Base-by-base conservation (phyloP, 345 rosid species). In the Moricandia arvensis region DNA sequence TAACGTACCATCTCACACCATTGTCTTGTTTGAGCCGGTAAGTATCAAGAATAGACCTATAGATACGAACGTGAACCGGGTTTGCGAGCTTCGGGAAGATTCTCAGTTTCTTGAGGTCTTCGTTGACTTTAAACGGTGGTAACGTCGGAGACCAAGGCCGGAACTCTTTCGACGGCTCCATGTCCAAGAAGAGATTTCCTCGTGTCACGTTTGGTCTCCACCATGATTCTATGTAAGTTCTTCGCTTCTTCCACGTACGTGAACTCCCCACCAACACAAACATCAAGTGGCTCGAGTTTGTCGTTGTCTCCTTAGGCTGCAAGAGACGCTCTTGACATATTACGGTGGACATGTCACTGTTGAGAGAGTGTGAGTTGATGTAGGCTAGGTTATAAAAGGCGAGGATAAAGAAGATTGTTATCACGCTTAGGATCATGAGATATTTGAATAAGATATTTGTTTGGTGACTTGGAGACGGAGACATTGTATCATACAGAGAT, bases 131-230 rank as follows among this genome's bases (percentile, higher is more conserved):
- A 37, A 82, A 83, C 41, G 89, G 81, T 5, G 90, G 92, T 24
- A 65, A 81, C 3, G 85, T 69, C 2, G 82, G 61, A 58, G 92
- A 86, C 86, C 90, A 90, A 5, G 85, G 87, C 7, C 34, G 54
- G 30, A 78, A 78, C 62, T 84, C 82, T 38, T 49, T 4, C 10
- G 83, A 16, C 1, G 90, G 88, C 34, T 81, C 41, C 15, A 37
- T 60, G 37, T 84, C 35, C 35, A 33, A 33, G 35, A 33, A 33
- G 35, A 33, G 8, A 33, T 33, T 33, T 5, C 90, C 90, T 26
- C 89, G 78, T n/a, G 92, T 84, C 5, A 54, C 43, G 34, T 88
- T 85, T 0, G 87, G 84, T 76, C 82, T 67, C 95, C 92, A 87
- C 90, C 90, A 85, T 16, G 89, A 60, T 70, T 88, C 88, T 7